These are phyloP conservation scores for Hibiscus mutabilis DNA, from an alignment of 345 rosid genomes.

Conservation along the genomic window DNA sequence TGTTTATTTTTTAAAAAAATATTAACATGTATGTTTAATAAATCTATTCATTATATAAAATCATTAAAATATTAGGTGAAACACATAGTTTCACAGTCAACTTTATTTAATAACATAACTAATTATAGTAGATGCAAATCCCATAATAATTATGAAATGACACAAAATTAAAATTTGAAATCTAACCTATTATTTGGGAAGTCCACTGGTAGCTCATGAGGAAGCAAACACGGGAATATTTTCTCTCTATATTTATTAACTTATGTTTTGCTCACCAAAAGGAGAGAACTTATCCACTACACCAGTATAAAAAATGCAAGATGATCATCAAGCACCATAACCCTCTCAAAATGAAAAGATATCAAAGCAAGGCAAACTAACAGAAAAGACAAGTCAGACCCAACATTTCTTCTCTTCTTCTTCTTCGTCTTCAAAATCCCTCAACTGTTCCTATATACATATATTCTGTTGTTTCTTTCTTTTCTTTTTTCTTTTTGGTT, in stretches of 20 bases:
- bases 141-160: background rate
- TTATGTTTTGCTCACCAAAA: background rate
- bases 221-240: background rate
- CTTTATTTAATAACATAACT: background rate
- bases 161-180: background rate
- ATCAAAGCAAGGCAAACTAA: background rate
- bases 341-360: background rate
- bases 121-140: background rate
- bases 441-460: background rate
- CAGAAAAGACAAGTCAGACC: background rate
- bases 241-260: background rate
- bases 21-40: too few species aligned
- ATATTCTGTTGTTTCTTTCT: too few species aligned
- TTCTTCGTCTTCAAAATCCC: background rate
- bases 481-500: background rate
- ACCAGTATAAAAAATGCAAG: conserved; percentile 23
- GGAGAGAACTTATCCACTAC: conserved; percentile 34
- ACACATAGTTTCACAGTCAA: background rate
- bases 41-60: too few species aligned
- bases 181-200: background rate
- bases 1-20: too few species aligned
- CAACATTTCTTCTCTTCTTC: background rate
- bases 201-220: background rate
- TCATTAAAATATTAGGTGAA: background rate
- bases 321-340: background rate